Evolutionary conservation across 129 eudicot species (phyloP).

Genomic region (Flaveria trinervia): DNA sequence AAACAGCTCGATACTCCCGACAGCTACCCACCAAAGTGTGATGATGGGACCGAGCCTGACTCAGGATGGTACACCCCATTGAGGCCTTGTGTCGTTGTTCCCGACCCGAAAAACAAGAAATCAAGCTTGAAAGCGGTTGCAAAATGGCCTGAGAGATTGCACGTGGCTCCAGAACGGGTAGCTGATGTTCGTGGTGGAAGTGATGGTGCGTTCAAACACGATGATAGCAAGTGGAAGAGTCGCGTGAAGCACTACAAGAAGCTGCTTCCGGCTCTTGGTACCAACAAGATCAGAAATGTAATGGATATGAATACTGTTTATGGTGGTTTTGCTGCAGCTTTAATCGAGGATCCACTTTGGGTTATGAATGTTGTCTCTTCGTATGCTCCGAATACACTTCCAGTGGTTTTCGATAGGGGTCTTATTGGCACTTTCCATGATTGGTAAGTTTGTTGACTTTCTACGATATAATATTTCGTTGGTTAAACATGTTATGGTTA

Average conservation of each 20-base stretch:
- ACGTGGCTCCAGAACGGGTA: conserved; percentile 79
- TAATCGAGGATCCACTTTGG: conserved; percentile 78
- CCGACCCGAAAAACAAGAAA: conserved; percentile 59
- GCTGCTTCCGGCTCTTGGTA: conserved; percentile 79
- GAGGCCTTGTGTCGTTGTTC: conserved; percentile 84
- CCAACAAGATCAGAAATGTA: conserved; percentile 79
- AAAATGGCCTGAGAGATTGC: conserved; percentile 84
- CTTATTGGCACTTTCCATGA: conserved; percentile 92
- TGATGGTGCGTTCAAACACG: conserved; percentile 77
- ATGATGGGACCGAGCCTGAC: conserved; percentile 92
- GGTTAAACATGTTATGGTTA: no score
- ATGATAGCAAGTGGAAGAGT: conserved; percentile 81
- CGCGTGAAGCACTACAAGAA: conserved; percentile 89
- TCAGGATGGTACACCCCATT: conserved; percentile 96
- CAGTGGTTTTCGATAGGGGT: conserved; percentile 89
- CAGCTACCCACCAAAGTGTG: conserved; percentile 87
- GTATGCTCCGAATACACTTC: conserved; percentile 77
- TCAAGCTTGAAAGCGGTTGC: conserved; percentile 53
- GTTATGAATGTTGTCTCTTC: conserved; percentile 97
- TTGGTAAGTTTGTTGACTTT: conserved; percentile 52
- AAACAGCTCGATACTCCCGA: conserved; percentile 75
- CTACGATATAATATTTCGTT: no score
- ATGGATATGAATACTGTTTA: conserved; percentile 96
- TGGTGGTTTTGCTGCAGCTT: conserved; percentile 93
- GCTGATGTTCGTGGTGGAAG: conserved; percentile 77